Evolutionary conservation across 23 red algal species (phyloP).

Genomic region (Cyanidiococcus yangmingshanensis): DNA sequence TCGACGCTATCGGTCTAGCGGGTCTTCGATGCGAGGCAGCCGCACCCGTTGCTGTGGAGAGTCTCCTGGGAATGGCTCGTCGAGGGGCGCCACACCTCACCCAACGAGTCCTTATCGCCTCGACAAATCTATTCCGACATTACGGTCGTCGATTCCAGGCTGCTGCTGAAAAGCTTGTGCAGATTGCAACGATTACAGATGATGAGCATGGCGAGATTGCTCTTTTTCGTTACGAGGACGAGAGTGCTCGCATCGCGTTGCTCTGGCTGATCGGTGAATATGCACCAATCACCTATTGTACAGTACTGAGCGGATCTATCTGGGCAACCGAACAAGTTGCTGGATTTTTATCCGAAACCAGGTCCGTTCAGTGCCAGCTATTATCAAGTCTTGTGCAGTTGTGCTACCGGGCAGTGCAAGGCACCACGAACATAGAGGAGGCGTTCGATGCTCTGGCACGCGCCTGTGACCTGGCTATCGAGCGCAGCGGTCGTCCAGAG

Average conservation of each 20-base stretch:
- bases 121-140: constrained; percentile 42
- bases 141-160: constrained; percentile 44
- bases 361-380: constrained; percentile 58
- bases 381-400: constrained; percentile 52
- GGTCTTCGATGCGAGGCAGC: constrained; percentile 35
- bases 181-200: constrained; percentile 10
- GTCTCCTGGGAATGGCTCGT: constrained; percentile 39
- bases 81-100: constrained; percentile 37
- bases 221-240: constrained; percentile 29
- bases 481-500: constrained; percentile 20
- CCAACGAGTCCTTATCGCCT: constrained; percentile 38
- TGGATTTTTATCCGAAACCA: constrained; percentile 43
- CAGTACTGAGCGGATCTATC: constrained; percentile 11
- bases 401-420: constrained; percentile 18
- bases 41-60: constrained; percentile 33
- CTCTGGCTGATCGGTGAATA: constrained; percentile 90
- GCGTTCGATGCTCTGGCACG: constrained; percentile 25
- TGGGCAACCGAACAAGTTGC: constrained; percentile 38
- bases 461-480: constrained; percentile 29
- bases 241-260: constrained; percentile 49
- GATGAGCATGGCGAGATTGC: not conserved
- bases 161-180: constrained; percentile 29
- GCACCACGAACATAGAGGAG: constrained; percentile 18
- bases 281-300: constrained; percentile 27
- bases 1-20: constrained; percentile 50